Percentiles rank a stretch among this genome's conserved stretches.
These are phyloP conservation scores for Phycomyces nitens DNA, from an alignment of 192 early-diverging fungal species.

Conservation along the genomic window DNA sequence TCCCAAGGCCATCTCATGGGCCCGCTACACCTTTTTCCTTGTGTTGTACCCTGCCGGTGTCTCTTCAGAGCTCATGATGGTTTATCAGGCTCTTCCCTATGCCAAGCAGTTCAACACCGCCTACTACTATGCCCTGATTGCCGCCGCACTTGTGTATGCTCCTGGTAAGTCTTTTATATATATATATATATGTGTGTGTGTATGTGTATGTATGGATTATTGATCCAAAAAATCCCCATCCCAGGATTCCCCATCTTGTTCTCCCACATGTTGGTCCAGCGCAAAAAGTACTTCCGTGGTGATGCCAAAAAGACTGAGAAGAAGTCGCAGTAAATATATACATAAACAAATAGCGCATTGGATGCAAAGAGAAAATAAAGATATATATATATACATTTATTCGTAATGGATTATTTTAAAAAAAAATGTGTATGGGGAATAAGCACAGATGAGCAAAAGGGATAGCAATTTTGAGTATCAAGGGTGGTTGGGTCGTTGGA, in stretches of 20 bases:
- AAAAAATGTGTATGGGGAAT: too few relatives aligned
- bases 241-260: constrained; percentile 81
- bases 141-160: constrained; percentile 64
- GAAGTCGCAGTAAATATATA: neutral
- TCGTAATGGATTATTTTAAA: neutral
- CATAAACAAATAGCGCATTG: neutral
- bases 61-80: constrained; percentile 73
- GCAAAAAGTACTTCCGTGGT: constrained; percentile 66
- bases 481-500: too few relatives aligned
- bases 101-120: constrained; percentile 42
- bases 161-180: constrained; percentile 49
- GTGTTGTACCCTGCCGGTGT: constrained; percentile 91
- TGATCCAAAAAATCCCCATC: neutral
- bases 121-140: constrained; percentile 59
- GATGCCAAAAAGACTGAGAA: neutral
- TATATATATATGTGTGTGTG: neutral
- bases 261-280: constrained; percentile 89
- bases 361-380: neutral
- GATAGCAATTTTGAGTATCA: too few relatives aligned
- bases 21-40: constrained; percentile 92
- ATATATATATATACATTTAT: neutral
- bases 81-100: constrained; percentile 68
- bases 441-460: too few relatives aligned
- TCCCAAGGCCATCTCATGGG: constrained; percentile 58
- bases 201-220: neutral